phyloP scores from a whole-genome alignment of 2,329 filamentous ascomycete genomes.

The Fusarium avenaceum region DNA sequence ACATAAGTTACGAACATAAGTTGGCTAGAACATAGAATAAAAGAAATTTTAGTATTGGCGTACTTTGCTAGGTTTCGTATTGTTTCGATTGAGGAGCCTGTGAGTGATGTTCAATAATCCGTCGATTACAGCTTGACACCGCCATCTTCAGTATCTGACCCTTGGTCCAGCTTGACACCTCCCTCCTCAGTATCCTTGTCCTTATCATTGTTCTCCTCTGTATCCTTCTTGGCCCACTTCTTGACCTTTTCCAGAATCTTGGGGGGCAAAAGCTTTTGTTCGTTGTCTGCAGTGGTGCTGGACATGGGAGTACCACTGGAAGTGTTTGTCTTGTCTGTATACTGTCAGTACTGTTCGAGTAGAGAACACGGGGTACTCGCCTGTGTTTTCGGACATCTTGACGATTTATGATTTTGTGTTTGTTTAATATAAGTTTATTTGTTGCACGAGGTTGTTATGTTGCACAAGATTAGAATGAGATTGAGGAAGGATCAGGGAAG shows the following conservation, averaged over 20 bases:
- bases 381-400: conserved; percentile 1
- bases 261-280: neutral
- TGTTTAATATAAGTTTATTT: neutral
- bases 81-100: neutral
- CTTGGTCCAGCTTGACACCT: neutral
- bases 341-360: neutral
- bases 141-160: conserved; percentile 7
- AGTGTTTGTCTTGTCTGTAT: conserved; percentile 3
- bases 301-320: neutral
- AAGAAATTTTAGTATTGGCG: conserved; percentile 11
- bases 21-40: conserved; percentile 13
- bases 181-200: conserved; percentile 5
- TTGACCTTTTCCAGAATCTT: neutral
- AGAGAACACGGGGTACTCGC: rapidly evolving
- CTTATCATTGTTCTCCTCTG: neutral
- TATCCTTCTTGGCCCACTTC: neutral
- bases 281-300: neutral
- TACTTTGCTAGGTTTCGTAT: neutral
- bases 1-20: conserved; percentile 7
- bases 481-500: neutral
- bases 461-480: neutral
- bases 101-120: neutral
- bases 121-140: conserved; percentile 15
- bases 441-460: neutral
- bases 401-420: neutral